Base-by-base conservation (phyloP, 73 alveolate species). In the Paramecium octaurelia region DNA sequence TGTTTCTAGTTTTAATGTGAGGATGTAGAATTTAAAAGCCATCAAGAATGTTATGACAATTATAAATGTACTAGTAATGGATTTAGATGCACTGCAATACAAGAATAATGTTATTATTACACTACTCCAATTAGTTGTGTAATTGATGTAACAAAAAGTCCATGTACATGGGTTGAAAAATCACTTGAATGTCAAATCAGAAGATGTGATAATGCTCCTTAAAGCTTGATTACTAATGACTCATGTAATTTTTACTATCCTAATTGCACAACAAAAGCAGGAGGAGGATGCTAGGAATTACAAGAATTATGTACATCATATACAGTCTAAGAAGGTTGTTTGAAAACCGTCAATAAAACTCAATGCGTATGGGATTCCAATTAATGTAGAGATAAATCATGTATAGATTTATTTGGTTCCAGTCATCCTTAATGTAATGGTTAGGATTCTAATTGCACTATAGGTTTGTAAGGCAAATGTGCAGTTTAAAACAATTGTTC, bases 131-230 rank as follows among this genome's bases (percentile, higher is more conserved):
- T 6, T 7, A 54, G 69, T 54, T 54, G 69, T 54, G 69, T 54
- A 18, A 54, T 54, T 8, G 69, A 54, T 54, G 14, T 12, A 4
- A 18, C 27, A n/a, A 54, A 54, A 18, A 54, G 9, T 0, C 21
- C 6, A 54, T 54, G 69, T 54, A 54, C 69, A n/a, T 54, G 69
- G 69, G 69, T 54, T 54, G 69, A 54, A 54, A 16, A 16, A 54
- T 18, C 27, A n/a, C 6, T 54, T 20, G 6, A 54, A 54, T 54
- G 69, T 54, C 4, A 54, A 54, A 54, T 14, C 21, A 54, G 69
- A 54, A 16, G 21, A 43, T 80, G 91, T 80, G 12, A 14, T 80
- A 48, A 80, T 80, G 91, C 91, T 27, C 91, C 91, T 40, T 11
- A 1, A 20, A 23, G 3, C 4, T 43, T 31, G 12, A 23, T 8